Conservation (phyloP, 441 rosid species). For the Gossypium davidsonii region DNA sequence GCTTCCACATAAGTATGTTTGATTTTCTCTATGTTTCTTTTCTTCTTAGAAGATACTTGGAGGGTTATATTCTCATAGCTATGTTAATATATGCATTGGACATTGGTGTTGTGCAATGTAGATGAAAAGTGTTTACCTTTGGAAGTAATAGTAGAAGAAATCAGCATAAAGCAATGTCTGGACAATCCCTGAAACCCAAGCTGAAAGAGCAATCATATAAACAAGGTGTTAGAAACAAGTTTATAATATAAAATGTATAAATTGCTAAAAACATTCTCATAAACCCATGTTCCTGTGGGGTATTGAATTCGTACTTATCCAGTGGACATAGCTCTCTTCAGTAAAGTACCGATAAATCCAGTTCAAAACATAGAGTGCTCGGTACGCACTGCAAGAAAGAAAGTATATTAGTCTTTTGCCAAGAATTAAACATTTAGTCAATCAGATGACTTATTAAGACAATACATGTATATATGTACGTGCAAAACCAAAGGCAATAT, state of each 20-base stretch:
- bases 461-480: neutral
- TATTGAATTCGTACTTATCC: conserved; percentile 43
- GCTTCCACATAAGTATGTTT: too few species aligned
- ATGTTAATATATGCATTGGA: too few species aligned
- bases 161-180: conserved; percentile 60
- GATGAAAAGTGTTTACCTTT: conserved; percentile 27
- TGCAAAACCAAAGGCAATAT: neutral
- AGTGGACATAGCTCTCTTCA: conserved; percentile 38
- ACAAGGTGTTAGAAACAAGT: neutral
- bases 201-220: conserved; percentile 24
- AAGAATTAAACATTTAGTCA: neutral
- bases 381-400: conserved; percentile 39
- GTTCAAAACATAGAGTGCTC: conserved; percentile 46
- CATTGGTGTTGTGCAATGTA: too few species aligned
- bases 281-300: neutral
- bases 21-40: too few species aligned
- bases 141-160: conserved; percentile 57
- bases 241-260: neutral
- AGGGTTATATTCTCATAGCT: too few species aligned
- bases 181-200: conserved; percentile 53
- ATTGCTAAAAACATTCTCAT: neutral
- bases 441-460: neutral
- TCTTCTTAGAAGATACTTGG: too few species aligned
- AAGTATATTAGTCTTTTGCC: neutral
- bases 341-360: conserved; percentile 58